Evolutionary conservation across 1,284 basidiomycete species (phyloP).

Genomic region (Cryptococcus sp.): DNA sequence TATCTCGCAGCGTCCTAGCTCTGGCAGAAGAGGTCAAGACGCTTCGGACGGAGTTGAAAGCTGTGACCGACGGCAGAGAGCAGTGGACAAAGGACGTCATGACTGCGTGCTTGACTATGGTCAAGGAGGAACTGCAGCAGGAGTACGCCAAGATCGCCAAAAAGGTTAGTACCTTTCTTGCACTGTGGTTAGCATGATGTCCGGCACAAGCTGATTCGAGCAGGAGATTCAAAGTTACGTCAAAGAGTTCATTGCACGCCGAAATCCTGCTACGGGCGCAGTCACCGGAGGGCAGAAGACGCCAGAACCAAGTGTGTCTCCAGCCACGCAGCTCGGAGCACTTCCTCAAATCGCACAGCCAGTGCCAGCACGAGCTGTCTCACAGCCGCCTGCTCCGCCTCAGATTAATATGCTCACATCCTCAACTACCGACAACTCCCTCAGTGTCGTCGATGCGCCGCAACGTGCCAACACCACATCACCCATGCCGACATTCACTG

Average conservation of each 20-base stretch:
- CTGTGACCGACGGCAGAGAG: conserved; percentile 13
- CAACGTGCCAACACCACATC: background rate
- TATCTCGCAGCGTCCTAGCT: background rate
- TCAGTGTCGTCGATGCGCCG: too few relatives aligned
- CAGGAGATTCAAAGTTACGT: conserved; percentile 4
- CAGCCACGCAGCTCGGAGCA: background rate
- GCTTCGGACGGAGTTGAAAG: conserved; percentile 11
- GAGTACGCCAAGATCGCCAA: conserved; percentile 15
- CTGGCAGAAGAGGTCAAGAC: conserved; percentile 4
- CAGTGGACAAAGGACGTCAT: conserved; percentile 17
- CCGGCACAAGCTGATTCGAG: conserved; percentile 2
- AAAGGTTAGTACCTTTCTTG: conserved; percentile 2
- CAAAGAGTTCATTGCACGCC: conserved; percentile 9
- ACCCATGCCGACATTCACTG: background rate
- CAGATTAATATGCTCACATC: background rate
- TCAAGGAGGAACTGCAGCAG: conserved; percentile 13
- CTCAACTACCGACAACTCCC: background rate
- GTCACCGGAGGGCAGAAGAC: background rate
- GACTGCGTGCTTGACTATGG: conserved; percentile 7
- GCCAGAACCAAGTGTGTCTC: background rate
- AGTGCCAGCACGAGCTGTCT: background rate
- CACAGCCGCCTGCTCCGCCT: background rate
- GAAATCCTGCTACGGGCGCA: conserved; percentile 1
- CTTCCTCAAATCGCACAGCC: background rate
- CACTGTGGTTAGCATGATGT: background rate